These are phyloP conservation scores for Phylloporus sp. DNA, from an alignment of 768 basidiomycete genomes.

Conservation along the genomic window DNA sequence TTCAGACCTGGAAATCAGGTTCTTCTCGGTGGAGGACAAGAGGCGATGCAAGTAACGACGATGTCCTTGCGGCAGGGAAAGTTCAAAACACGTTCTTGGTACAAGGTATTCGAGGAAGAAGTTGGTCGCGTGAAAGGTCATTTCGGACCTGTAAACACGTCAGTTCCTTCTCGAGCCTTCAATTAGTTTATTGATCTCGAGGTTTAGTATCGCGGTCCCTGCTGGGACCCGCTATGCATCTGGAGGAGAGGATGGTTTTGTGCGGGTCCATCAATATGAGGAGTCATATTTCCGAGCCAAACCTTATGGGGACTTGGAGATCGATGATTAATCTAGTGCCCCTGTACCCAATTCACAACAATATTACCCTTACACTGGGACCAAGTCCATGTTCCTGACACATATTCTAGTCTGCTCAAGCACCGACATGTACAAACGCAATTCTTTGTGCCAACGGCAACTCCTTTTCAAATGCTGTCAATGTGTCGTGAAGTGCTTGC, in stretches of 20 bases:
- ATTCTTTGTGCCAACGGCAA: conserved; percentile 23
- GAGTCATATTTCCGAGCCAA: conserved; percentile 89
- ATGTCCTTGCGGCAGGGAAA: conserved; percentile 92
- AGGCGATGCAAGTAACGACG: conserved; percentile 96
- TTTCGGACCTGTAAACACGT: conserved; percentile 97
- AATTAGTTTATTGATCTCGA: conserved; percentile 3
- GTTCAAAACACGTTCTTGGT: conserved; percentile 98
- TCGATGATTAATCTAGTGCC: conserved; percentile 44
- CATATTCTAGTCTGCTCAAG: no score
- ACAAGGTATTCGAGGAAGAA: conserved; percentile 95
- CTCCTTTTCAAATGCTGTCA: conserved; percentile 52
- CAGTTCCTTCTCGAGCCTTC: conserved; percentile 32
- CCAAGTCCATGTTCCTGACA: no score
- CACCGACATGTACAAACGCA: conserved; percentile 28
- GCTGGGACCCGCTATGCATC: conserved; percentile 87
- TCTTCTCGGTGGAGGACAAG: conserved; percentile 94
- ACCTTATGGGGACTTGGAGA: conserved; percentile 88
- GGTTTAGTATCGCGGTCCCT: conserved; percentile 50
- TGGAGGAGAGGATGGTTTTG: conserved; percentile 94
- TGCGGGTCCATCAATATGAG: conserved; percentile 90
- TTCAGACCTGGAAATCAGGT: conserved; percentile 42
- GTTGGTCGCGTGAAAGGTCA: conserved; percentile 96
- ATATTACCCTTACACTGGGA: no score
- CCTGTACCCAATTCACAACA: no score
- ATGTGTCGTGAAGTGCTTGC: conserved; percentile 41